These are phyloP conservation scores for Periconia macrospinosa DNA, from an alignment of 2,329 filamentous ascomycete genomes.

Conservation along the genomic window DNA sequence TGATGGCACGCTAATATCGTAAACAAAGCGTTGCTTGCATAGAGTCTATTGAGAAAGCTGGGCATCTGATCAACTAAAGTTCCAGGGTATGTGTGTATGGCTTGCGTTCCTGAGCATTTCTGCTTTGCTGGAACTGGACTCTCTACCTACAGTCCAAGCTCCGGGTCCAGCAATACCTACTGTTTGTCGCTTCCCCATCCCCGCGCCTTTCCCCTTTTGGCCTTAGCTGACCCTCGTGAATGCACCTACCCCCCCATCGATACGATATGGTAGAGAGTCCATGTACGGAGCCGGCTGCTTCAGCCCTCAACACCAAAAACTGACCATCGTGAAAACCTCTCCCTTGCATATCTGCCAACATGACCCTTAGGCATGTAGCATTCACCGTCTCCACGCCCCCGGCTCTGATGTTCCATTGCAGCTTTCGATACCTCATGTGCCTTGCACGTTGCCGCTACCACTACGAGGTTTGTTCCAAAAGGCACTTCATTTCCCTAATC, in stretches of 20 bases:
- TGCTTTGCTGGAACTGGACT: too few relatives aligned
- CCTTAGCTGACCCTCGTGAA: slow-evolving; percentile 14
- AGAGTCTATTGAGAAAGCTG: too few relatives aligned
- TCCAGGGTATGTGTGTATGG: too few relatives aligned
- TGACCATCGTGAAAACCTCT: not conserved
- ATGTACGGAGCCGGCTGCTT: not conserved
- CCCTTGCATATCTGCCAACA: slow-evolving; percentile 1
- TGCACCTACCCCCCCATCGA: not conserved
- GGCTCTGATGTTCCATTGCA: slow-evolving; percentile 24
- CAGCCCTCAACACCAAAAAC: not conserved
- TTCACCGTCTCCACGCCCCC: slow-evolving; percentile 3
- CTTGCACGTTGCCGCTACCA: slow-evolving; percentile 39
- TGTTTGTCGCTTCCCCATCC: slow-evolving; percentile 23
- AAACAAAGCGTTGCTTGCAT: too few relatives aligned
- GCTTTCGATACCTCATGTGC: slow-evolving; percentile 34
- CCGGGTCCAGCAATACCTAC: slow-evolving; percentile 38
- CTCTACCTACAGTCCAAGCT: too few relatives aligned
- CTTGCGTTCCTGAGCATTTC: too few relatives aligned
- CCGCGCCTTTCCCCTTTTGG: slow-evolving; percentile 20
- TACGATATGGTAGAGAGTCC: not conserved
- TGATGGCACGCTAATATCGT: too few relatives aligned
- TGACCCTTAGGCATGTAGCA: not conserved
- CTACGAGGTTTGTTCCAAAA: slow-evolving; percentile 8
- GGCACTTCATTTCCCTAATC: not conserved
- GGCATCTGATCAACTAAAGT: too few relatives aligned